A percentile compares a stretch with the other conserved stretches of the same genome.
Conservation (phyloP, 352 stramenopile genomes). For the Halophytophthora polymorphica region DNA sequence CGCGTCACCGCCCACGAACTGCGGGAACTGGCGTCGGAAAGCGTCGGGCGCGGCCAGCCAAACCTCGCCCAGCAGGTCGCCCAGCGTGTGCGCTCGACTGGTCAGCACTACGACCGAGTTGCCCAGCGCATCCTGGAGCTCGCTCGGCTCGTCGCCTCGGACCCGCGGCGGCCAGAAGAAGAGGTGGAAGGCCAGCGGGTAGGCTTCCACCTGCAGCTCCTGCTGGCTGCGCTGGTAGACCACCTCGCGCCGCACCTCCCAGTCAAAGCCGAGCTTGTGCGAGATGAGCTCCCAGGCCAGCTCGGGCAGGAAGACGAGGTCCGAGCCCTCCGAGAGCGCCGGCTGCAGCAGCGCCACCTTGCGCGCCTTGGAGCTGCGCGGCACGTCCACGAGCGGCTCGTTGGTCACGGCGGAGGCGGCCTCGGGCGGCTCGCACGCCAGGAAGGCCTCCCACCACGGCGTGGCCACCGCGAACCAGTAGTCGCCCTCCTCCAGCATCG, state of each 20-base stretch:
- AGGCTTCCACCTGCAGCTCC: constrained; percentile 4
- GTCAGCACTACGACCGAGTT: constrained; percentile 10
- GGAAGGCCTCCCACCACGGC: constrained; percentile 20
- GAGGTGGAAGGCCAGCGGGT: background rate
- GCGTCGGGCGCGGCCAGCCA: constrained; percentile 12
- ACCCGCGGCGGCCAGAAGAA: too few relatives aligned
- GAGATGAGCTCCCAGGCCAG: constrained; percentile 14
- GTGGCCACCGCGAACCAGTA: constrained; percentile 19
- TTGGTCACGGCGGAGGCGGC: constrained; percentile 14
- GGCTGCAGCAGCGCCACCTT: constrained; percentile 17
- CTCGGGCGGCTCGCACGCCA: constrained; percentile 1
- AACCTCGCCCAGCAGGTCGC: constrained; percentile 15
- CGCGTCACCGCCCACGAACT: constrained; percentile 11
- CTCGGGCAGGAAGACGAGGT: constrained; percentile 21
- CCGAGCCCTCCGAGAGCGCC: constrained; percentile 12
- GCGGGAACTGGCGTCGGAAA: constrained; percentile 13
- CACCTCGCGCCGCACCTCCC: constrained; percentile 20
- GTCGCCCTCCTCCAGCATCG: constrained; percentile 15
- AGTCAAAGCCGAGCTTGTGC: constrained; percentile 14
- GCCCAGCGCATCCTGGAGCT: constrained; percentile 9
- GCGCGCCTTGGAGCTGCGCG: constrained; percentile 14
- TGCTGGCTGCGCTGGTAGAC: constrained; percentile 14
- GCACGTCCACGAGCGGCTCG: constrained; percentile 15
- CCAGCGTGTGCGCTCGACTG: constrained; percentile 15
- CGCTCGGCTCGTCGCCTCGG: constrained; percentile 1